Evolutionary conservation across 169 alveolate genomes (phyloP), one percentile per base, ranked within the genome.

Genomic region (Cryptosporidium viatorum): DNA sequence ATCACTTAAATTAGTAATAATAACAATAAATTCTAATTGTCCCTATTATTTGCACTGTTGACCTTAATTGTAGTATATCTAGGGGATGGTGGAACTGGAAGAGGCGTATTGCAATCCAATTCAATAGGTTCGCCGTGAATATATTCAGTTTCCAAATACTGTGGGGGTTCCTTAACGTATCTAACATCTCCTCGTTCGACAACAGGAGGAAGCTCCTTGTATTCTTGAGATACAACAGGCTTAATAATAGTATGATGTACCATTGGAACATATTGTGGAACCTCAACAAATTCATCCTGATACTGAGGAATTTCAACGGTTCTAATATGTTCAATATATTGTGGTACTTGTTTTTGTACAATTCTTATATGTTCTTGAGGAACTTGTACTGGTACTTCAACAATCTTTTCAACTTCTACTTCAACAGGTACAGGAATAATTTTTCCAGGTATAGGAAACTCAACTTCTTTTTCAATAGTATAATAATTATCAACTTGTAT

Each of bases 161-260:
- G 87, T 8, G 87, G 87, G 14, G 87, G 87, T 23, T 80, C 87
- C 48, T 80, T 80, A 16, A 80, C 37, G 39, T 80, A 80, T 45
- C 87, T 55, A 18, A 50, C 68, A 43, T 65, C 75, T 6, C 87
- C 87, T 48, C 62, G 87, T 10, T 80, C 87, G 10, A 80, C 87
- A 60, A 80, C 87, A 14, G 87, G 87, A n/a, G 87, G 87, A 26
- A 80, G 87, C 18, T 80, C 87, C 31, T 80, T 80, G 69, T 62
- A 80, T 52, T 80, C 87, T 43, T 80, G 87, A 21, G 87, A 80
- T 9, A 80, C 87, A 16, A 80, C 75, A 9, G 87, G 87, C 35
- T 80, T 80, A 31, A 80, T 80, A 21, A 80, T 80, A 10, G 87
- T 80, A 23, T 80, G 87, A 62, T 65, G 73, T 60, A 80, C 87